phyloP scores from a whole-genome alignment of 177 flowering plant species.

The Vitis hybrid region DNA sequence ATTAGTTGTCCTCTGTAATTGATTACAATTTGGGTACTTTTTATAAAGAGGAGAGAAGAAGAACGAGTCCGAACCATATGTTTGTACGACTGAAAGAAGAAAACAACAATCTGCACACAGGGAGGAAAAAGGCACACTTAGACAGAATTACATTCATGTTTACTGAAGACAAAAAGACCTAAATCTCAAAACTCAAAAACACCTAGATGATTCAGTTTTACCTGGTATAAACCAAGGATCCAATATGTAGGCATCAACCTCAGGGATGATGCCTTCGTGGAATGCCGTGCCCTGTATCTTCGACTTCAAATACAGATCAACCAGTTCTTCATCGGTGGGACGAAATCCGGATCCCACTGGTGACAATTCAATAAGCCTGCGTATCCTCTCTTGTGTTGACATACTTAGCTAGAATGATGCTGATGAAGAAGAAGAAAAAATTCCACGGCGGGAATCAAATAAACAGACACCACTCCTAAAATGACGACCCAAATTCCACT shows the following conservation, averaged over 20 bases:
- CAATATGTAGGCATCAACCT: not conserved
- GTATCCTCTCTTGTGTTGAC: too few relatives aligned
- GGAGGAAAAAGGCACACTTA: too few relatives aligned
- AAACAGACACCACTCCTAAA: too few relatives aligned
- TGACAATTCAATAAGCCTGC: too few relatives aligned
- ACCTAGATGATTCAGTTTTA: not conserved
- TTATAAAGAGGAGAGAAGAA: not conserved
- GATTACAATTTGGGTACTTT: not conserved
- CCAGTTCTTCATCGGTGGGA: slow-evolving; percentile 10
- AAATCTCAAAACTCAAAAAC: too few relatives aligned
- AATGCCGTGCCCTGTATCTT: not conserved
- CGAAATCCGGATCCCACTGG: slow-evolving; percentile 9
- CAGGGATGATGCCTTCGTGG: not conserved
- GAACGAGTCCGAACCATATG: not conserved
- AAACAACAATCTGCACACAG: not conserved
- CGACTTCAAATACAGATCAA: not conserved
- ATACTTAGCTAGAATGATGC: too few relatives aligned
- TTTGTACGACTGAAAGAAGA: not conserved
- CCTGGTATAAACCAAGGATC: slow-evolving; percentile 7
- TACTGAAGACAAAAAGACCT: too few relatives aligned
- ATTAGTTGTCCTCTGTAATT: not conserved
- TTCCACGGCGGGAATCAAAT: too few relatives aligned
- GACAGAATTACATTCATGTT: too few relatives aligned
- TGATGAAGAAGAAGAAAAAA: too few relatives aligned
- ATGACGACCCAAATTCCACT: too few relatives aligned